Conservation (phyloP, 1,284 basidiomycete genomes). For the Ceraceosorus guamensis region DNA sequence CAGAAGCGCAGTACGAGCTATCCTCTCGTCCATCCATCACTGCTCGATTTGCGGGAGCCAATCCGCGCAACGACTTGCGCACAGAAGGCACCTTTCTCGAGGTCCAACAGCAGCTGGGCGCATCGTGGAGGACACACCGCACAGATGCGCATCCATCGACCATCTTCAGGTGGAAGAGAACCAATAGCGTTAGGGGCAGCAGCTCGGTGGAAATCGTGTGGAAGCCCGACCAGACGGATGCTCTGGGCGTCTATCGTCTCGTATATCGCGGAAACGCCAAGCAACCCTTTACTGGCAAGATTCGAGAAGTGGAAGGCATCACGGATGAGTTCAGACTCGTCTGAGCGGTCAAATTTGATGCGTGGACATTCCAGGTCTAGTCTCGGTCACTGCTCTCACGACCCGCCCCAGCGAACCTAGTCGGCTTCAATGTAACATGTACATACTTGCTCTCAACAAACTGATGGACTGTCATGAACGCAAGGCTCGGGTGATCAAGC, state of each 20-base stretch:
- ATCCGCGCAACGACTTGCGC: slow-evolving; percentile 71
- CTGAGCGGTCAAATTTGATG: background rate
- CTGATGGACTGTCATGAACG: too few relatives aligned
- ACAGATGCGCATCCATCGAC: slow-evolving; percentile 77
- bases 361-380: too few relatives aligned
- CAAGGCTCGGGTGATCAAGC: too few relatives aligned
- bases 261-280: slow-evolving; percentile 69
- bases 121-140: slow-evolving; percentile 57
- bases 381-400: too few relatives aligned
- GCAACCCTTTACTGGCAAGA: slow-evolving; percentile 51
- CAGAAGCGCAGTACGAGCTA: slow-evolving; percentile 43
- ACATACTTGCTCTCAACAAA: too few relatives aligned
- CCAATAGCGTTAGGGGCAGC: slow-evolving; percentile 20
- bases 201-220: slow-evolving; percentile 21
- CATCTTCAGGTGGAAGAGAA: slow-evolving; percentile 59
- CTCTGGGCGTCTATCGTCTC: slow-evolving; percentile 60
- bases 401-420: too few relatives aligned
- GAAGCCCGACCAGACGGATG: slow-evolving; percentile 52
- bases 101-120: slow-evolving; percentile 55
- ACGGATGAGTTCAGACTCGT: slow-evolving; percentile 1
- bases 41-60: slow-evolving; percentile 66
- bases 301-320: slow-evolving; percentile 3
- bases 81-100: slow-evolving; percentile 67
- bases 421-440: too few relatives aligned
- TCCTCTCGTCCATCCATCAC: slow-evolving; percentile 51